These are phyloP conservation scores for Diaporthe vexans DNA, from an alignment of 2,329 filamentous ascomycete genomes.

Conservation along the genomic window DNA sequence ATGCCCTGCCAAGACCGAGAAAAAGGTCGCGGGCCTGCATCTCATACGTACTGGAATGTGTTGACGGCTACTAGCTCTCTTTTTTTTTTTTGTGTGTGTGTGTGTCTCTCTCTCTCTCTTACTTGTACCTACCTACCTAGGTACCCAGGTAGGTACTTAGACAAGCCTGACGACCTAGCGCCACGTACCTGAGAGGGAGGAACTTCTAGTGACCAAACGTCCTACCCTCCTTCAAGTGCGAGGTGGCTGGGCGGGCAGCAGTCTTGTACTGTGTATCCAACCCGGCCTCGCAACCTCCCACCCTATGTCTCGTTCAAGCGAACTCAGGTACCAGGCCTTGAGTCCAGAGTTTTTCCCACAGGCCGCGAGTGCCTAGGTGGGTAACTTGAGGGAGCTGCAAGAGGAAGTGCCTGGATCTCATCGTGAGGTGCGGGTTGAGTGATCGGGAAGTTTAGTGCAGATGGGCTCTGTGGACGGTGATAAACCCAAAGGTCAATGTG, in stretches of 20 bases:
- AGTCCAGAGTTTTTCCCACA: not conserved
- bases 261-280: not conserved
- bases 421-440: constrained; percentile 1
- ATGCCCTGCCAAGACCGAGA: not conserved
- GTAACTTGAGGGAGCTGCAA: not conserved
- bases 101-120: not conserved
- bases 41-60: not conserved
- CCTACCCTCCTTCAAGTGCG: not conserved
- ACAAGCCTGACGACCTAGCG: not conserved
- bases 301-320: not conserved
- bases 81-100: too few relatives aligned
- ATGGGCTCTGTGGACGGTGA: constrained; percentile 3
- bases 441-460: constrained; percentile 8
- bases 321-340: not conserved
- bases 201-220: not conserved
- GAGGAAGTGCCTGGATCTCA: constrained; percentile 3
- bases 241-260: not conserved
- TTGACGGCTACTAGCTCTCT: not conserved
- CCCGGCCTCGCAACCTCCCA: too few relatives aligned
- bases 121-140: too few relatives aligned
- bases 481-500: not conserved
- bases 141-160: too few relatives aligned
- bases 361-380: not conserved
- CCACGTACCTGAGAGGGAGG: not conserved
- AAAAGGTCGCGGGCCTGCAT: not conserved